phyloP scores from a whole-genome alignment of 495 filamentous ascomycete species.

The Penicillium subrubescens region DNA sequence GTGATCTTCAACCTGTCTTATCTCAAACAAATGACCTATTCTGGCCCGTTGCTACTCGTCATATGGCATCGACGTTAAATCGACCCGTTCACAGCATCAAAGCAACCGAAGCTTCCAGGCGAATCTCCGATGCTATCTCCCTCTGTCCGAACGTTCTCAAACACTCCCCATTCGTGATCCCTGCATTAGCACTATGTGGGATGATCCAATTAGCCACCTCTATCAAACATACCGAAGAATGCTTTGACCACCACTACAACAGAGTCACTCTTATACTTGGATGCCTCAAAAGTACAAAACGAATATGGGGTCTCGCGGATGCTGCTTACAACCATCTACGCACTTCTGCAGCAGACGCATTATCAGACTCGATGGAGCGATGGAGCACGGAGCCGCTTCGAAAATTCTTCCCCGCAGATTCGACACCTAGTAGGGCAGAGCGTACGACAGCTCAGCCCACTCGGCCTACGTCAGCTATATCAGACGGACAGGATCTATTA shows the following conservation, averaged over 20 bases:
- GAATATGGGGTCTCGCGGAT: conserved; percentile 39
- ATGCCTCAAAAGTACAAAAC: conserved; percentile 38
- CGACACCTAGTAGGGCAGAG: conserved; percentile 25
- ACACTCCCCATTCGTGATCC: conserved; percentile 41
- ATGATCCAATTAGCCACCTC: conserved; percentile 44
- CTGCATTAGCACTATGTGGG: conserved; percentile 37
- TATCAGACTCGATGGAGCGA: conserved; percentile 37
- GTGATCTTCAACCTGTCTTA: conserved; percentile 38
- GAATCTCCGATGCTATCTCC: conserved; percentile 41
- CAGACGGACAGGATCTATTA: conserved; percentile 31
- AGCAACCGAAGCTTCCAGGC: conserved; percentile 44
- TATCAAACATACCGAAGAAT: conserved; percentile 39
- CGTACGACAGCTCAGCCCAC: conserved; percentile 14
- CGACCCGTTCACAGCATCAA: conserved; percentile 46
- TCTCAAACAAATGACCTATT: conserved; percentile 30
- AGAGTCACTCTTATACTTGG: conserved; percentile 44
- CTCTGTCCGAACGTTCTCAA: conserved; percentile 42
- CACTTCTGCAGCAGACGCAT: conserved; percentile 34
- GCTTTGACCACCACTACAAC: conserved; percentile 46
- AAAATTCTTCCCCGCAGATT: conserved; percentile 25
- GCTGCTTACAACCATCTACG: conserved; percentile 33
- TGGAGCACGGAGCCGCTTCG: conserved; percentile 36
- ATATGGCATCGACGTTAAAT: conserved; percentile 39
- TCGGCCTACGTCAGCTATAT: conserved; percentile 17
- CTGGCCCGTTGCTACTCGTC: conserved; percentile 32